Evolutionary conservation across 75 land plant species (phyloP).

Genomic region (Sequoia sempervirens): DNA sequence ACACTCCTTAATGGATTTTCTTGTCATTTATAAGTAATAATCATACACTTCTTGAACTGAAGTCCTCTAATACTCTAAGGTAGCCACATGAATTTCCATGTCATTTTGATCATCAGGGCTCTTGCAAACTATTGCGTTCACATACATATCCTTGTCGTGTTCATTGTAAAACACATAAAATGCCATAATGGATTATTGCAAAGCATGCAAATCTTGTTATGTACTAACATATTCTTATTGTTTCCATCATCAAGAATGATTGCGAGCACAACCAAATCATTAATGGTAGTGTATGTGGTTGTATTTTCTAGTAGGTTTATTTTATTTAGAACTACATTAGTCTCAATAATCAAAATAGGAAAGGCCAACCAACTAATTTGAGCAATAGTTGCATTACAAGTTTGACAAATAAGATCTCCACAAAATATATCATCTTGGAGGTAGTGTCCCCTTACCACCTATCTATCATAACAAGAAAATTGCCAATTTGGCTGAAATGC

Average conservation of each 20-base stretch:
- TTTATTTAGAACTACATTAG: conserved; percentile 89
- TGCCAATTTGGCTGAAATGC: too few species aligned
- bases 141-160: conserved; percentile 86
- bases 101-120: conserved; percentile 95
- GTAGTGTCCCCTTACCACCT: conserved; percentile 87
- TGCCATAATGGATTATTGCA: conserved; percentile 54
- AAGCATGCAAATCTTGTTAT: conserved; percentile 69
- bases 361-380: conserved; percentile 33
- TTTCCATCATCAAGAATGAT: conserved; percentile 89
- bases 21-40: conserved; percentile 86
- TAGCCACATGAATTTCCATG: conserved; percentile 89
- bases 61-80: conserved; percentile 87
- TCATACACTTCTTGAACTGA: conserved; percentile 41
- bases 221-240: conserved; percentile 77
- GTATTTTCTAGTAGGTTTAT: conserved; percentile 93
- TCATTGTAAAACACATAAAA: conserved; percentile 91
- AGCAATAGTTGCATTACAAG: conserved; percentile 56
- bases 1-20: too few species aligned
- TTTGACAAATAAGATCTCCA: conserved; percentile 54
- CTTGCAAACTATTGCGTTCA: conserved; percentile 72
- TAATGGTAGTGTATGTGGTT: conserved; percentile 49
- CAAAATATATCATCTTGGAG: conserved; percentile 87
- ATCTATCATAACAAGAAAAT: too few species aligned
- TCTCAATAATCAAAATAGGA: conserved; percentile 68
- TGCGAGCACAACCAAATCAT: too few species aligned